A percentile compares a stretch with the other conserved stretches of the same genome.
Conservation (phyloP, 495 filamentous ascomycete genomes). For the Annulohypoxylon bovei region DNA sequence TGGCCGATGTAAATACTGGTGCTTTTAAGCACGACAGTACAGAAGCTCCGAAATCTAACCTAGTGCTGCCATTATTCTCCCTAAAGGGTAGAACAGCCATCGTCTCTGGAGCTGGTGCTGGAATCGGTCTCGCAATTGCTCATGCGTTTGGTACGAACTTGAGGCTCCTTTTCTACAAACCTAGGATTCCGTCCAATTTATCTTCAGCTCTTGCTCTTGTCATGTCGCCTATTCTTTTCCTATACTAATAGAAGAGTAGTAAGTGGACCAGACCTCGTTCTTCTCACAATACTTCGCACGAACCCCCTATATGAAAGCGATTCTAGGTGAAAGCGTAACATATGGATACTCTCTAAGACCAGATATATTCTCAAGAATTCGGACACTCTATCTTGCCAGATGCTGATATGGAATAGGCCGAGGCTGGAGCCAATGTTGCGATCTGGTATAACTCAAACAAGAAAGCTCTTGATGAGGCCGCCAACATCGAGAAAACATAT, state of each 20-base stretch:
- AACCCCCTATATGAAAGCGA: not conserved
- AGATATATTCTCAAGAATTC: not conserved
- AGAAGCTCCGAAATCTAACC: slow-evolving; percentile 65
- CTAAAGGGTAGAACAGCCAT: slow-evolving; percentile 86
- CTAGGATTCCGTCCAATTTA: not conserved
- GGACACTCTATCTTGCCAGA: slow-evolving; percentile 38
- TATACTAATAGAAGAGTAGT: slow-evolving; percentile 26
- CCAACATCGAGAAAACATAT: slow-evolving; percentile 75
- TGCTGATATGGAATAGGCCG: slow-evolving; percentile 57
- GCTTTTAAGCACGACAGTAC: slow-evolving; percentile 71
- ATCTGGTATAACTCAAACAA: slow-evolving; percentile 87
- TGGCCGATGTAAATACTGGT: slow-evolving; percentile 61
- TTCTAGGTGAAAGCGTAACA: not conserved
- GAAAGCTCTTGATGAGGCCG: slow-evolving; percentile 74
- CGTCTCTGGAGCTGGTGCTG: slow-evolving; percentile 81
- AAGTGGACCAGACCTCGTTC: slow-evolving; percentile 15
- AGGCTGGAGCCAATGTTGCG: slow-evolving; percentile 87
- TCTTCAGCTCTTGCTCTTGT: not conserved
- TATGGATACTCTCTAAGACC: not conserved
- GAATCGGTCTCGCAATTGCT: slow-evolving; percentile 83
- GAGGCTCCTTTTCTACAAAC: not conserved
- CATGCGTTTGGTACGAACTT: slow-evolving; percentile 58
- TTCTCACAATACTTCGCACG: not conserved
- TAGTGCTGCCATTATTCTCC: slow-evolving; percentile 82
- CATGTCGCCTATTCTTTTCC: not conserved